Evolutionary conservation across 2,329 filamentous ascomycete genomes (phyloP), one percentile per base, ranked within the genome.

Genomic region (Aquanectria penicillioides): DNA sequence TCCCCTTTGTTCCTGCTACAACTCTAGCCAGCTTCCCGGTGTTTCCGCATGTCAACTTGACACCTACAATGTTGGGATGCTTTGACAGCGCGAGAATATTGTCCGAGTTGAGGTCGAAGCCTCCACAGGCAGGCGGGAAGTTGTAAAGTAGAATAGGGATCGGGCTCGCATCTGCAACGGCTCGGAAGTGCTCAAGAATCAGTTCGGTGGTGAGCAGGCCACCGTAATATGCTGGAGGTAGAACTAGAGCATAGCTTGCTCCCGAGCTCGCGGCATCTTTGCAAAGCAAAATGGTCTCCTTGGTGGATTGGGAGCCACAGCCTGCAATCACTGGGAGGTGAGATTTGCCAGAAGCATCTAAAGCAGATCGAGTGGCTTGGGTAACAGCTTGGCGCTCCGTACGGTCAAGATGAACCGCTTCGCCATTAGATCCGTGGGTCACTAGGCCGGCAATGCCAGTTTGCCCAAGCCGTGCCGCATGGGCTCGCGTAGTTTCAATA

Each of bases 361-460:
- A 78, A 17, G 86, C 86, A 59, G 82, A 79, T 15, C 87, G 83
- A 3, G 87, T 90, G 18, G 84, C 80, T 51, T 77, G 77, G n/a
- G 86, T 90, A 62, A 92, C 80, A 50, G 81, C 76, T 48, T 84
- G 82, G 44, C 89, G 83, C 74, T 92, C 89, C n/a, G 83, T 80
- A 62, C 84, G 85, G 49, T 85, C 84, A 9, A 92, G 80, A 69
- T 92, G 89, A 3, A 89, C 88, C 0, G 89, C 89, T 76, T 92
- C 90, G 68, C 89, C 90, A 70, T 92, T 92, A 67, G 87, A 90
- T 33, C 89, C 89, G 72, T 91, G 89, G 4, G 86, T 87, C 17
- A 90, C 85, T 48, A 92, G 79, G 37, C 89, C 89, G 15, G 87
- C 82, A 36, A 92, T 82, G 29, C 88, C 89, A 18, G 87, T 82